Evolutionary conservation across 202 grass and related monocot genomes (phyloP).

Genomic region (Brachypodium distachyon): DNA sequence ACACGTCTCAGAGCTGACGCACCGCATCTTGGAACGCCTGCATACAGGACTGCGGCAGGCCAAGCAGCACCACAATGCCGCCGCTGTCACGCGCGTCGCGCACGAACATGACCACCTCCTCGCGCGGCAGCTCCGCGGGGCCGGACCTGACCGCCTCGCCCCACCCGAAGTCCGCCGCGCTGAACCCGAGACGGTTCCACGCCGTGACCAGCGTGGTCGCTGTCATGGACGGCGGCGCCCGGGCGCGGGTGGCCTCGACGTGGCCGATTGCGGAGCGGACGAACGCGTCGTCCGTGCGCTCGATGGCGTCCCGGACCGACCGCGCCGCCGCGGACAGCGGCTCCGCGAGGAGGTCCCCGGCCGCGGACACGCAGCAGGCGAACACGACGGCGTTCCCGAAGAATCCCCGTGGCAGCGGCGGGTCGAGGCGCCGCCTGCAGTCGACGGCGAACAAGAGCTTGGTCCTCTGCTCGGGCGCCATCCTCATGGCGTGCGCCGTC

Average conservation of each 20-base stretch:
- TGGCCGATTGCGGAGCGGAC: constrained; percentile 46
- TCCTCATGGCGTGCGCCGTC: constrained; percentile 28
- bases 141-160: constrained; percentile 27
- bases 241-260: constrained; percentile 18
- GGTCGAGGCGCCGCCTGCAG: constrained; percentile 18
- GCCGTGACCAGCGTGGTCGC: constrained; percentile 33
- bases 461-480: constrained; percentile 24
- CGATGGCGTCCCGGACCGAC: constrained; percentile 21
- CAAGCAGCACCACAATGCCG: constrained; percentile 19
- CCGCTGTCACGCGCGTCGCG: constrained; percentile 17
- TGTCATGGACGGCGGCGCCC: constrained; percentile 20
- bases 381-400: constrained; percentile 42
- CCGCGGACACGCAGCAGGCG: constrained; percentile 35
- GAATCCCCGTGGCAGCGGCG: constrained; percentile 35
- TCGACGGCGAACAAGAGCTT: constrained; percentile 55
- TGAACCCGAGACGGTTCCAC: constrained; percentile 39
- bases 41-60: constrained; percentile 40
- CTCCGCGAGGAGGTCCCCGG: constrained; percentile 11
- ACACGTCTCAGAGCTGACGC: not conserved
- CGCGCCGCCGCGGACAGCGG: constrained; percentile 16
- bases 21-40: constrained; percentile 35
- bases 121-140: constrained; percentile 37
- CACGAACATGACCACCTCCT: constrained; percentile 33
- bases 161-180: constrained; percentile 37
- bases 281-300: constrained; percentile 22